Evolutionary conservation across 768 basidiomycete species (phyloP).

Genomic region (Fomitopsis serialis): DNA sequence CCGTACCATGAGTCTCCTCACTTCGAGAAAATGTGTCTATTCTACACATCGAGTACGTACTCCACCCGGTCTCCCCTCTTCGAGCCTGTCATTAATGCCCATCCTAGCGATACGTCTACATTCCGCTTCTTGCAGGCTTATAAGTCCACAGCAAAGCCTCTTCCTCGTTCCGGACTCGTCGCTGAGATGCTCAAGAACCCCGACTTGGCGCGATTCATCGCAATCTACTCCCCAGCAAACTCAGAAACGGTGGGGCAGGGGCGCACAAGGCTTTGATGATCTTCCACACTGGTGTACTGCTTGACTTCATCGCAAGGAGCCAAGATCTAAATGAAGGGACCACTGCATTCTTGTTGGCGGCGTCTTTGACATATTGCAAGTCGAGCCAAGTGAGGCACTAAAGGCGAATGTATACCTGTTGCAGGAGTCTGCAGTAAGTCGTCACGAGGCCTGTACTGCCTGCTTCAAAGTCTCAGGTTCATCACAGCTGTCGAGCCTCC

Average conservation of each 20-base stretch:
- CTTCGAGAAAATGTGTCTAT: slow-evolving; percentile 92
- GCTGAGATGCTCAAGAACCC: slow-evolving; percentile 65
- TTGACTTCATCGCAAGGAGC: slow-evolving; percentile 68
- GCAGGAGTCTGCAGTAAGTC: slow-evolving; percentile 53
- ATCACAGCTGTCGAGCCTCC: slow-evolving; percentile 62
- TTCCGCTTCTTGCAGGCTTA: slow-evolving; percentile 72
- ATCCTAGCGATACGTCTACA: slow-evolving; percentile 47
- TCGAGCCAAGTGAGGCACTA: slow-evolving; percentile 1
- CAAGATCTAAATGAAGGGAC: slow-evolving; percentile 60
- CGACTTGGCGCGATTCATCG: slow-evolving; percentile 69
- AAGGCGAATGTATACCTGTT: slow-evolving; percentile 11
- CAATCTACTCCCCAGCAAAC: slow-evolving; percentile 54
- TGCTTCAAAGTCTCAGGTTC: not conserved
- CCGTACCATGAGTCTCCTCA: slow-evolving; percentile 95
- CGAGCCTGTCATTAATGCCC: not conserved
- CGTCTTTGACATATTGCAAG: slow-evolving; percentile 54
- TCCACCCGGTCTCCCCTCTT: not conserved
- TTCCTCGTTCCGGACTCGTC: slow-evolving; percentile 71
- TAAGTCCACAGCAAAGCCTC: slow-evolving; percentile 68
- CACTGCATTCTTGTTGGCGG: slow-evolving; percentile 59
- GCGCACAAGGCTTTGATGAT: slow-evolving; percentile 64
- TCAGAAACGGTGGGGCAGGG: slow-evolving; percentile 34
- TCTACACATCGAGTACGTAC: slow-evolving; percentile 62
- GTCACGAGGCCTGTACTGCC: not conserved
- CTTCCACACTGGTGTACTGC: slow-evolving; percentile 75